Percentiles rank a stretch among this genome's conserved stretches.
phyloP scores from a whole-genome alignment of 352 stramenopile species.

The Pythium vanterpoolii region DNA sequence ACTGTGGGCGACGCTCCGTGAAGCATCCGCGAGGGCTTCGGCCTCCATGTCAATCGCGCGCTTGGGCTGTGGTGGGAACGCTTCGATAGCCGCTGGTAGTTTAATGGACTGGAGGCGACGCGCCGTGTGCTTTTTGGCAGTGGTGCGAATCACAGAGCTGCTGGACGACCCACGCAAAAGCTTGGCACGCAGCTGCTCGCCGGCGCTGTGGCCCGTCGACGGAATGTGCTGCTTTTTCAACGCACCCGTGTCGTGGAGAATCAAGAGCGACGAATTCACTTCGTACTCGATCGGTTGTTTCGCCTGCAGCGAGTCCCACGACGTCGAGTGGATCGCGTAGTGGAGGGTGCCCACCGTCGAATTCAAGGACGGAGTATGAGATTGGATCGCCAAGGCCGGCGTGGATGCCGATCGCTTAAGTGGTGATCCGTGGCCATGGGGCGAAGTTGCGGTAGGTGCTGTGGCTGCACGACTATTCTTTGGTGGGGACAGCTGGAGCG shows the following conservation, averaged over 20 bases:
- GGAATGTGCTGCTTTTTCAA: constrained; percentile 27
- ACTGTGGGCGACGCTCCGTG: neutral
- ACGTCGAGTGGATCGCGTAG: constrained; percentile 20
- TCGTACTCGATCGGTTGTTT: constrained; percentile 50
- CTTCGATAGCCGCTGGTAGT: constrained; percentile 33
- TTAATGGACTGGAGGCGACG: constrained; percentile 51
- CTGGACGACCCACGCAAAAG: constrained; percentile 12
- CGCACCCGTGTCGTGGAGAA: constrained; percentile 42
- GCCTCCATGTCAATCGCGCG: constrained; percentile 10
- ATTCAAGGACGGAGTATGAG: neutral
- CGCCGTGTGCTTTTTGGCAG: constrained; percentile 52
- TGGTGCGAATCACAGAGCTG: constrained; percentile 27
- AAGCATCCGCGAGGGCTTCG: constrained; percentile 2
- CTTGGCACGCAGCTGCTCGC: constrained; percentile 9
- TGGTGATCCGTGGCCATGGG: neutral
- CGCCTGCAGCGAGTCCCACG: constrained; percentile 49
- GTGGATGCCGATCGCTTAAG: constrained; percentile 3
- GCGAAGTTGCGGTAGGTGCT: neutral
- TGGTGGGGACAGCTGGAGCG: constrained; percentile 21
- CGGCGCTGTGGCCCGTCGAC: constrained; percentile 7
- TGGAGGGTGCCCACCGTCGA: constrained; percentile 13
- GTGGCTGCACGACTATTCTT: neutral
- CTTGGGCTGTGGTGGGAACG: constrained; percentile 32
- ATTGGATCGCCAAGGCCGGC: neutral
- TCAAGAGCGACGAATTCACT: constrained; percentile 55